Evolutionary conservation across 768 basidiomycete species (phyloP).

Genomic region (Roridomyces roridus): DNA sequence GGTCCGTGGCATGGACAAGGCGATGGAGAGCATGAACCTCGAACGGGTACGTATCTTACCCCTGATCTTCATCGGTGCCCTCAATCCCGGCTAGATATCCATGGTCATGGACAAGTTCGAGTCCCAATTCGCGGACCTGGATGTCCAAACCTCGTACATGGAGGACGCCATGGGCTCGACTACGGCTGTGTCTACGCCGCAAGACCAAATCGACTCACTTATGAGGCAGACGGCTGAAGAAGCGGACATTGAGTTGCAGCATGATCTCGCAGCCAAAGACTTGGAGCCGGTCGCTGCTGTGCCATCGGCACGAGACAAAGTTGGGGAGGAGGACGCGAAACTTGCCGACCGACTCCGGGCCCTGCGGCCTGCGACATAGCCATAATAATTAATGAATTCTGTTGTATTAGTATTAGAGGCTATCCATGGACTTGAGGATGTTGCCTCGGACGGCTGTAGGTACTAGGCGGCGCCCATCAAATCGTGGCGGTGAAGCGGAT

Average conservation of each 20-base stretch:
- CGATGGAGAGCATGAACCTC: slow-evolving; percentile 99
- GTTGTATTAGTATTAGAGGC: no score
- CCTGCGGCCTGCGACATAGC: slow-evolving; percentile 66
- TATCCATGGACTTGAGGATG: no score
- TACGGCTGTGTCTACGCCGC: slow-evolving; percentile 91
- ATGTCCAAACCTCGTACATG: slow-evolving; percentile 98
- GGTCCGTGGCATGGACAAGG: slow-evolving; percentile 97
- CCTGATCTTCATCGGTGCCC: background rate
- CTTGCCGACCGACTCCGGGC: slow-evolving; percentile 90
- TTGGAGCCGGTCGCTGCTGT: slow-evolving; percentile 66
- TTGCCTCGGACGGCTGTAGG: no score
- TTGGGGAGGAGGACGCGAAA: slow-evolving; percentile 79
- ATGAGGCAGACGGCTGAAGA: slow-evolving; percentile 96
- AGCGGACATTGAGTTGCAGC: slow-evolving; percentile 93
- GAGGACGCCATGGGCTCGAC: slow-evolving; percentile 95
- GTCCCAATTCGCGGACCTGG: slow-evolving; percentile 92
- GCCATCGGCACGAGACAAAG: slow-evolving; percentile 53
- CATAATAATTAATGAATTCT: background rate
- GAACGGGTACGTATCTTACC: slow-evolving; percentile 77
- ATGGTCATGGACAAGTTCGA: slow-evolving; percentile 99
- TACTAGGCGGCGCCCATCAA: no score
- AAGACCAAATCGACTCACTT: slow-evolving; percentile 94
- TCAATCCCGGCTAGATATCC: slow-evolving; percentile 82
- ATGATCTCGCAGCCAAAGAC: slow-evolving; percentile 79
- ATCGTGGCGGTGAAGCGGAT: background rate